These are phyloP conservation scores for Lichtheimia hyalospora DNA, from an alignment of 371 early-diverging fungal genomes.

Conservation along the genomic window DNA sequence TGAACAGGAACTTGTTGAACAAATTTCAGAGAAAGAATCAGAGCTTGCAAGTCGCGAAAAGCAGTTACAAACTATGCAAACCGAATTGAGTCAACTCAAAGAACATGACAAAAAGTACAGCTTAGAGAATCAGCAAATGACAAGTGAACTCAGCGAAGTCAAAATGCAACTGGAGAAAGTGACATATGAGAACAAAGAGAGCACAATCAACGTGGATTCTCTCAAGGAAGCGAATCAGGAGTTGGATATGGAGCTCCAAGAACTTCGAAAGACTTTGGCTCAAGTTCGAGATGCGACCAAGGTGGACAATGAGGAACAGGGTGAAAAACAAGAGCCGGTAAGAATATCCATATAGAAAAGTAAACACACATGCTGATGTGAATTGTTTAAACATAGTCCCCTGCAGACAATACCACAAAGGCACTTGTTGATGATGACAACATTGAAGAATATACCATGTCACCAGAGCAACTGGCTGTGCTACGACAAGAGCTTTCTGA, in stretches of 20 bases:
- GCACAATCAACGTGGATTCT: slow-evolving; percentile 76
- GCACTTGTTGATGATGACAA: slow-evolving; percentile 48
- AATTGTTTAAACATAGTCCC: neutral
- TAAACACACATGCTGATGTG: neutral
- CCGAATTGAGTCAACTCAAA: slow-evolving; percentile 66
- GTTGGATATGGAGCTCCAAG: slow-evolving; percentile 63
- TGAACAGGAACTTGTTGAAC: slow-evolving; percentile 90
- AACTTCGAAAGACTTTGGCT: slow-evolving; percentile 60
- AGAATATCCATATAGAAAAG: slow-evolving; percentile 27
- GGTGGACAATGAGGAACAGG: slow-evolving; percentile 48
- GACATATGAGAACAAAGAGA: slow-evolving; percentile 83
- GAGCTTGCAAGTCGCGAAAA: slow-evolving; percentile 58
- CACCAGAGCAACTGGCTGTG: slow-evolving; percentile 66
- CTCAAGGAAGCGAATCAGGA: slow-evolving; percentile 82
- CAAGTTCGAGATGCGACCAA: slow-evolving; percentile 65
- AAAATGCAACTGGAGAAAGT: slow-evolving; percentile 83
- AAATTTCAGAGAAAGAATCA: slow-evolving; percentile 82
- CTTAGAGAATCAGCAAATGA: slow-evolving; percentile 72
- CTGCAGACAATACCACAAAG: slow-evolving; percentile 4
- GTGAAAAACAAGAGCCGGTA: slow-evolving; percentile 80
- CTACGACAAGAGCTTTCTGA: slow-evolving; percentile 80
- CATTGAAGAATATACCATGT: slow-evolving; percentile 27
- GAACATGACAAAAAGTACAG: slow-evolving; percentile 53
- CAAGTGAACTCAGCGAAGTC: slow-evolving; percentile 66
- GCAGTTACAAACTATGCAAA: slow-evolving; percentile 52